These are phyloP conservation scores for Apophysomyces sp. DNA, from an alignment of 371 early-diverging fungal species.

Conservation along the genomic window DNA sequence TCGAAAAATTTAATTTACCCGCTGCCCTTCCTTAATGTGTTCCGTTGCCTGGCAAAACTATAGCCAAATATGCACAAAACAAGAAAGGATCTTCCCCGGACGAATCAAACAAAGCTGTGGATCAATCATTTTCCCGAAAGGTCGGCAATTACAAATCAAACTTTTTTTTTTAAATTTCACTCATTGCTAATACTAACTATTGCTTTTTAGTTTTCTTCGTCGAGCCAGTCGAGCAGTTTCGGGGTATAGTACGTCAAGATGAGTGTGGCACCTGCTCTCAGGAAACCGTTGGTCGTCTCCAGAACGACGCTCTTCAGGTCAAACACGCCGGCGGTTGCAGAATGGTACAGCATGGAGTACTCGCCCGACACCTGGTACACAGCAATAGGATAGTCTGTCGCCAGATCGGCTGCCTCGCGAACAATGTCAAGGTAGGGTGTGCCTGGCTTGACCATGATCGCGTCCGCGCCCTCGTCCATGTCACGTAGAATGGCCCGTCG, in stretches of 20 bases:
- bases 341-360: slow-evolving; percentile 91
- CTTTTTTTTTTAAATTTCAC: no score
- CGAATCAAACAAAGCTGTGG: no score
- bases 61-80: no score
- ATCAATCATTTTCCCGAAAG: no score
- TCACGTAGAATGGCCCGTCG: slow-evolving; percentile 87
- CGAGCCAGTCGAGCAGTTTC: slow-evolving; percentile 87
- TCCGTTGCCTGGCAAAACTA: no score
- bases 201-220: slow-evolving; percentile 29
- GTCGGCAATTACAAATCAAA: no score
- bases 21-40: no score
- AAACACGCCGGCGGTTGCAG: slow-evolving; percentile 87
- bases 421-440: slow-evolving; percentile 94
- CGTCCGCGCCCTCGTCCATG: slow-evolving; percentile 93
- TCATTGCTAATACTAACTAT: background rate
- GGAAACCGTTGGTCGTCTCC: slow-evolving; percentile 81
- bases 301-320: slow-evolving; percentile 81
- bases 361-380: slow-evolving; percentile 95
- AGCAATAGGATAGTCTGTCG: slow-evolving; percentile 75
- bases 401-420: slow-evolving; percentile 81
- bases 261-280: slow-evolving; percentile 91
- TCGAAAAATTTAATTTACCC: no score
- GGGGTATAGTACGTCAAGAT: slow-evolving; percentile 96
- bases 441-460: slow-evolving; percentile 97
- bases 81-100: no score